These are phyloP conservation scores for Sonneratia caseolaris DNA, from an alignment of 345 rosid genomes.

Conservation along the genomic window DNA sequence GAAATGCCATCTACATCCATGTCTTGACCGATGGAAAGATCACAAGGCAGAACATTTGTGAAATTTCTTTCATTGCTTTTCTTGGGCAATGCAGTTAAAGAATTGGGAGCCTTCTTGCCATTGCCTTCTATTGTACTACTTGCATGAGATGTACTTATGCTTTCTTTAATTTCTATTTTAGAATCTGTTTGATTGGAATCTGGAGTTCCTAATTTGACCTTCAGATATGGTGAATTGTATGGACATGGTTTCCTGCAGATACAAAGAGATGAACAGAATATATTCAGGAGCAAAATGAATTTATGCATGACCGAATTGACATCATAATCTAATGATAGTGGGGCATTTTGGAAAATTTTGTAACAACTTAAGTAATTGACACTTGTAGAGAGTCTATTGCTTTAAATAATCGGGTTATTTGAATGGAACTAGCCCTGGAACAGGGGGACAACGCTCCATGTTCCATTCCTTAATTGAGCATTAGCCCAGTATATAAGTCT, in stretches of 20 bases:
- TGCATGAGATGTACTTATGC: neutral
- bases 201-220: neutral
- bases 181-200: neutral
- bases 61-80: neutral
- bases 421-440: neutral
- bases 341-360: neutral
- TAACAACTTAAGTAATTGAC: neutral
- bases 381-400: neutral
- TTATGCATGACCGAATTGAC: neutral
- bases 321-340: neutral
- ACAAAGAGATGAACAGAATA: neutral
- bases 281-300: constrained; percentile 4
- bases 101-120: neutral
- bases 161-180: neutral
- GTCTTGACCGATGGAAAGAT: constrained; percentile 3
- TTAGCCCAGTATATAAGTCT: neutral
- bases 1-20: constrained; percentile 17
- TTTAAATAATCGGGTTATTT: neutral
- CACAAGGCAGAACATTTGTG: constrained; percentile 7
- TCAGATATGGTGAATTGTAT: constrained; percentile 3
- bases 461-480: neutral
- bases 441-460: neutral
- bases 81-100: neutral
- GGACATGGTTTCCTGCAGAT: constrained; percentile 7
- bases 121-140: neutral